A percentile compares a stretch with the other conserved stretches of the same genome.
Evolutionary conservation across 2,329 filamentous ascomycete species (phyloP).

Genomic region (Neofusicoccum parvum): DNA sequence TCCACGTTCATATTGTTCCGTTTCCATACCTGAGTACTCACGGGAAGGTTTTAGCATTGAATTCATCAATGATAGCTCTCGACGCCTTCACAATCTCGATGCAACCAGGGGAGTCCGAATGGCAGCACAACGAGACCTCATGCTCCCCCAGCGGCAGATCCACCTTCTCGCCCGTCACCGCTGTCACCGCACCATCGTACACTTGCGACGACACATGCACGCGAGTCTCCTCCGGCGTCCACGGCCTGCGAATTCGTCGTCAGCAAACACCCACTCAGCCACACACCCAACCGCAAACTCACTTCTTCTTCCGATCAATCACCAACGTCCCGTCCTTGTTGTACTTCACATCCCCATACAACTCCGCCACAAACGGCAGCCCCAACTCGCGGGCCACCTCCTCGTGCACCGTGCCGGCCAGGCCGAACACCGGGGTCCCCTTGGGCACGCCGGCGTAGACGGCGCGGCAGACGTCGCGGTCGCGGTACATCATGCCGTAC

Average conservation of each 20-base stretch:
- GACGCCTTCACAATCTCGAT: constrained; percentile 48
- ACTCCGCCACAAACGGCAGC: constrained; percentile 56
- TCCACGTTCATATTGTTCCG: too few relatives aligned
- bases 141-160: constrained; percentile 46
- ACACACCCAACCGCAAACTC: constrained; percentile 9
- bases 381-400: constrained; percentile 56
- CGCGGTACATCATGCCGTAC: constrained; percentile 59
- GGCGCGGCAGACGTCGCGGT: constrained; percentile 54
- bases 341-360: constrained; percentile 61
- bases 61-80: constrained; percentile 45
- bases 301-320: constrained; percentile 62
- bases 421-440: constrained; percentile 55
- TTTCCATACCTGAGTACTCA: too few relatives aligned
- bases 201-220: constrained; percentile 45
- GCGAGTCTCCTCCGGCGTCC: constrained; percentile 45
- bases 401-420: constrained; percentile 58
- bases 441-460: constrained; percentile 57
- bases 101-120: constrained; percentile 48
- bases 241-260: constrained; percentile 30
- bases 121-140: constrained; percentile 47
- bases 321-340: constrained; percentile 53
- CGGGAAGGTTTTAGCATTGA: constrained; percentile 35
- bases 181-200: constrained; percentile 43
- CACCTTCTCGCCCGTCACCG: constrained; percentile 46
- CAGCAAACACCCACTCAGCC: background rate